Evolutionary conservation across 306 rosid species (phyloP), one percentile per base, ranked within the genome.

Genomic region (Mimosa bimucronata): DNA sequence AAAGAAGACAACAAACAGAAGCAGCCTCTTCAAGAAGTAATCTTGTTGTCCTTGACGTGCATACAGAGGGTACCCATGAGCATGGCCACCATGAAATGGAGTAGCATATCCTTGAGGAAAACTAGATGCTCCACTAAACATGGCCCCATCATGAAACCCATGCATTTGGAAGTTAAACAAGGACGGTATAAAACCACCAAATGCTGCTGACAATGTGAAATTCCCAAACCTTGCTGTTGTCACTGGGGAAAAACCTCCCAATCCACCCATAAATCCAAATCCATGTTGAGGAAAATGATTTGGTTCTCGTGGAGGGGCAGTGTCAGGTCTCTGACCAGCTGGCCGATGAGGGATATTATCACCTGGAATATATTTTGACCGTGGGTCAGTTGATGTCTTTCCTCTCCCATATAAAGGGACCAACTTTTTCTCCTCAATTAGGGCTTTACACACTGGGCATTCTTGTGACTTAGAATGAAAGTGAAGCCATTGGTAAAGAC

Each of bases 351-450:
- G 98, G 79, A 93, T 93, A 16, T 80, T 83, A 53, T 84, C 44
- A 11, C 91, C 97, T 1, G 98, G 94, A 71, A 91, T 80, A 26
- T 91, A 86, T 79, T 85, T 94, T 0, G 98, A 90, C 84, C 98
- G 90, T 7, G 98, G 98, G 82, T 94, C 98, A 50, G 90, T 75
- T 14, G 98, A 90, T 28, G 92, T 88, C 88, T 94, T 94, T 45
- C 98, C 97, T 85, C 95, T 85, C 29, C 98, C 98, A 70, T 94
- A 90, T 14, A 94, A 84, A 28, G 98, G 98, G 57, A 94, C 98
- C 91, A 94, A 83, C 75, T 83, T 91, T 71, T 90, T 87, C 84
- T 94, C 95, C 89, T 89, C 90, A 19, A 94, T 9, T 28, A 91
- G 55, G 60, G 98, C 98, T 86, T 94, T 94, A 85, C 98, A 94